A percentile compares a stretch with the other conserved stretches of the same genome.
Evolutionary conservation across 1,284 basidiomycete genomes (phyloP).

Genomic region (Fomitopsis pinicola): DNA sequence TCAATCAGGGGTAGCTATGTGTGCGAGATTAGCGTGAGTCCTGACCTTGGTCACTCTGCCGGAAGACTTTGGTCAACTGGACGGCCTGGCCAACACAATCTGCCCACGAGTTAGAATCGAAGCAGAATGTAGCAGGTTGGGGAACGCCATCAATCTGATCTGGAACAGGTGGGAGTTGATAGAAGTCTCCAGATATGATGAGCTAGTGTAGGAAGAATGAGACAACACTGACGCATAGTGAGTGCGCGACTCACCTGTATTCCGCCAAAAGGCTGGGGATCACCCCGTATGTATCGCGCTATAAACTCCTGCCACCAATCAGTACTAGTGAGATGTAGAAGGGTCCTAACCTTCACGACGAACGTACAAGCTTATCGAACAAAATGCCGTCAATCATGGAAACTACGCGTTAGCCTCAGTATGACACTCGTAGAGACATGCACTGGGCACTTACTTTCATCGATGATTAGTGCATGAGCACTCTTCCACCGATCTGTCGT

Average conservation of each 20-base stretch:
- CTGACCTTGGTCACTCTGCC: conserved; percentile 51
- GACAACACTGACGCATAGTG: not conserved
- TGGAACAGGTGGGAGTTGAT: conserved; percentile 75
- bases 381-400: conserved; percentile 56
- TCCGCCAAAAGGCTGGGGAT: conserved; percentile 60
- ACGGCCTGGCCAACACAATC: conserved; percentile 36
- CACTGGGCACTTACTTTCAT: conserved; percentile 50
- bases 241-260: conserved; percentile 48
- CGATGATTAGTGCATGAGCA: conserved; percentile 58
- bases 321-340: not conserved
- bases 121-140: conserved; percentile 49
- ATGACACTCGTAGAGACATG: not conserved
- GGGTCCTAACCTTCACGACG: too few relatives aligned
- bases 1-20: too few relatives aligned
- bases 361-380: conserved; percentile 62
- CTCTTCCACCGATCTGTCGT: conserved; percentile 43
- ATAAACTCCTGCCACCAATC: conserved; percentile 35
- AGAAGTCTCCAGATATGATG: conserved; percentile 77
- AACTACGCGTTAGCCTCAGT: conserved; percentile 29
- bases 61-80: conserved; percentile 35
- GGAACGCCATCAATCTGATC: conserved; percentile 29
- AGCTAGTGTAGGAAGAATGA: conserved; percentile 36
- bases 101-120: conserved; percentile 65
- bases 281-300: conserved; percentile 45
- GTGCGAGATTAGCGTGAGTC: too few relatives aligned